Percentiles rank a stretch among this genome's conserved stretches.
Conservation (phyloP, 495 filamentous ascomycete genomes). For the Tuber borchii region DNA sequence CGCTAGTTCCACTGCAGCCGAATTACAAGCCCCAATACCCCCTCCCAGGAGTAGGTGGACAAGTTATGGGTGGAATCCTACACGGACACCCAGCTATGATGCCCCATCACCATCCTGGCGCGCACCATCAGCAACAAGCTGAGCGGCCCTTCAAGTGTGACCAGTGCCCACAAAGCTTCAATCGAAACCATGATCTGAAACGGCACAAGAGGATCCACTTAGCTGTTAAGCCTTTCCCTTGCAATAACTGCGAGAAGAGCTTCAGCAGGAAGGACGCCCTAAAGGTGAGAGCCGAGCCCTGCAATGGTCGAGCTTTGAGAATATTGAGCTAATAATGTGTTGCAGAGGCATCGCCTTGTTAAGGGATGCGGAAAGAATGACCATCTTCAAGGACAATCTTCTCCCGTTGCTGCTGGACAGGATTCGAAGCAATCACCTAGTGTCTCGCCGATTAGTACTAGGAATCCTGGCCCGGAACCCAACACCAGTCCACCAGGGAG, state of each 20-base stretch:
- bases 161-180: constrained; percentile 86
- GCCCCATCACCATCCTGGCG: constrained; percentile 44
- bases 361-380: constrained; percentile 75
- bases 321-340: constrained; percentile 38
- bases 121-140: constrained; percentile 49
- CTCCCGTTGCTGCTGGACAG: constrained; percentile 18
- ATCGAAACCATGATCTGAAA: constrained; percentile 94
- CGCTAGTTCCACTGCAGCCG: constrained; percentile 35
- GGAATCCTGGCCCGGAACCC: constrained; percentile 17
- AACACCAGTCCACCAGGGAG: constrained; percentile 17
- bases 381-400: constrained; percentile 14
- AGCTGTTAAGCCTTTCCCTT: constrained; percentile 92
- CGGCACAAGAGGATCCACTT: constrained; percentile 92
- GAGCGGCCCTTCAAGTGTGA: constrained; percentile 95
- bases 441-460: constrained; percentile 29
- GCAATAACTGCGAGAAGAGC: constrained; percentile 86
- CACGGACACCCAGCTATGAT: constrained; percentile 33
- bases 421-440: constrained; percentile 31
- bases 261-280: constrained; percentile 95
- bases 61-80: constrained; percentile 33
- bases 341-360: constrained; percentile 82
- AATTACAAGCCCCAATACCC: constrained; percentile 37
- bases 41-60: constrained; percentile 35
- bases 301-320: constrained; percentile 13
- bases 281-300: constrained; percentile 59